A percentile compares a stretch with the other conserved stretches of the same genome.
Conservation (phyloP, 805 yeast species). For the Jamesozyma spencerorum region DNA sequence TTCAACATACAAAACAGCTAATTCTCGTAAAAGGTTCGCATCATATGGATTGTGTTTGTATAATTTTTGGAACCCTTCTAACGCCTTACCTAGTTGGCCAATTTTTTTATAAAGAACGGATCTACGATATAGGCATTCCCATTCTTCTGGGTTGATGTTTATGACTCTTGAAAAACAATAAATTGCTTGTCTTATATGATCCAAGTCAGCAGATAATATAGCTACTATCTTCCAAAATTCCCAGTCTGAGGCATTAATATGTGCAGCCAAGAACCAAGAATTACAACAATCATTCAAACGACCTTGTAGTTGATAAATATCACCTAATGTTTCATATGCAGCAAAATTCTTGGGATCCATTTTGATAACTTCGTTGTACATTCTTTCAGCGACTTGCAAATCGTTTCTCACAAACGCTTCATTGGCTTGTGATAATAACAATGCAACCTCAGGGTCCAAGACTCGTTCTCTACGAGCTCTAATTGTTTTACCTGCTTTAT, state of each 20-base stretch:
- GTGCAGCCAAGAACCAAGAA: conserved; percentile 77
- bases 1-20: conserved; percentile 44
- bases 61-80: conserved; percentile 60
- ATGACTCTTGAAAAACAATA: conserved; percentile 68
- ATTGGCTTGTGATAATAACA: conserved; percentile 61
- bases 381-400: conserved; percentile 46
- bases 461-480: conserved; percentile 32
- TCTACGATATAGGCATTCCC: conserved; percentile 52
- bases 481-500: conserved; percentile 20
- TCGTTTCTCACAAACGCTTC: conserved; percentile 67
- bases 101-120: conserved; percentile 59
- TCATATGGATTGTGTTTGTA: conserved; percentile 50
- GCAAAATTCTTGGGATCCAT: conserved; percentile 68
- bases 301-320: conserved; percentile 63
- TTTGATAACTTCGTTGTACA: conserved; percentile 62
- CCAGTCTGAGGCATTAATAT: conserved; percentile 63
- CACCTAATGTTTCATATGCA: conserved; percentile 85
- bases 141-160: conserved; percentile 39
- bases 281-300: conserved; percentile 63
- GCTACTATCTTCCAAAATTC: conserved; percentile 75
- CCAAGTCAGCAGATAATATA: conserved; percentile 51
- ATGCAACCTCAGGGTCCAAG: conserved; percentile 64
- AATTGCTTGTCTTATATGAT: conserved; percentile 65
- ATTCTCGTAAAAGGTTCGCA: conserved; percentile 48
- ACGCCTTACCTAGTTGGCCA: conserved; percentile 60